Base-by-base conservation (phyloP, 2,329 filamentous ascomycete genomes). In the Sclerotinia nivalis region DNA sequence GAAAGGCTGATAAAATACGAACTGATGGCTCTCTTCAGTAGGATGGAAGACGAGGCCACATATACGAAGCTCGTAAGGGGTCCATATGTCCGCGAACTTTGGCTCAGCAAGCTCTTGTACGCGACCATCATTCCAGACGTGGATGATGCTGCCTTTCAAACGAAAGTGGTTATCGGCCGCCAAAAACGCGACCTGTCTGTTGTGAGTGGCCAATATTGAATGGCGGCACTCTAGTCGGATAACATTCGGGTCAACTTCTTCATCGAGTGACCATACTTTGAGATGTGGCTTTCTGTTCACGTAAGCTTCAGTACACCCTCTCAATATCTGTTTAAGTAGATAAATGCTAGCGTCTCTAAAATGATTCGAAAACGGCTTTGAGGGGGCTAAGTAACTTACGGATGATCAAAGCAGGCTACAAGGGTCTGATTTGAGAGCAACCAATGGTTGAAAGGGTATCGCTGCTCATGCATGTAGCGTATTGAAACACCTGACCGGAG, bases 361-460 rank as follows among this genome's bases (percentile, higher is more conserved):
- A 40, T 4, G 31, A 12, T 40, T 20, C 34, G 28, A 25, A 37
- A 10, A 52, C 4, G 22, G 28, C 45, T 52, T 40, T 50, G 28
- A n/a, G 7, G 31, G 47, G 20, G 28, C 22, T n/a, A 20, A 25
- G n/a, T 13, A n/a, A 64, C 66, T 64, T 64, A 69, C 66, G 58
- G 58, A 12, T 12, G 20, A 25, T 64, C 40, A 34, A 52, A n/a
- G 15, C n/a, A 62, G 37, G 49, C 58, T 61, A 69, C 15, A 31
- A 69, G 66, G 12, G 54, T 31, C 52, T 62, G 49, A 31, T 69
- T 40, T 15, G 66, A 62, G 12, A 69, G 58, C 15, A 69, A 4
- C 34, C 47, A 69, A 31, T 10, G 0, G 1, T 54, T 22, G 10
- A 64, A 6, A 22, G 2, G 5, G 25, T 22, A 54, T 69, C 66